Conservation (phyloP, 495 filamentous ascomycete species). For the Clavariopsis aquatica region DNA sequence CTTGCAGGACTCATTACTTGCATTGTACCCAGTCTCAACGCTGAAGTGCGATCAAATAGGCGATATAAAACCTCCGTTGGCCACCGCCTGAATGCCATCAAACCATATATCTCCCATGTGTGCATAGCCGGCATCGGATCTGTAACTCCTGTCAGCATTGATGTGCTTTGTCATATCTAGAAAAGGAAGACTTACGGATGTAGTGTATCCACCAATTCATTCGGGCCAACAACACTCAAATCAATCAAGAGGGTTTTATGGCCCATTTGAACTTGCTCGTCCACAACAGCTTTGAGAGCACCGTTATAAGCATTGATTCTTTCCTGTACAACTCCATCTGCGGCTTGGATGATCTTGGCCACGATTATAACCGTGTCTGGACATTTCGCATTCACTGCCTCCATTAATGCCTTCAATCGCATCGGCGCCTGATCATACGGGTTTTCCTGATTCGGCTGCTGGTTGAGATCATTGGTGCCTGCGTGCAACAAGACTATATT, state of each 20-base stretch:
- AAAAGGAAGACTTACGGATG: constrained; percentile 26
- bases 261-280: constrained; percentile 5
- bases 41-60: not conserved
- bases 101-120: constrained; percentile 33
- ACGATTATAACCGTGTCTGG: constrained; percentile 23
- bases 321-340: not conserved
- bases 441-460: not conserved
- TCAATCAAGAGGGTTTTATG: constrained; percentile 24
- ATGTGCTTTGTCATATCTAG: no score
- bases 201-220: constrained; percentile 24
- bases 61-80: constrained; percentile 5
- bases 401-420: constrained; percentile 14
- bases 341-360: constrained; percentile 25
- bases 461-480: constrained; percentile 27
- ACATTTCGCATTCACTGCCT: not conserved
- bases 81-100: constrained; percentile 5
- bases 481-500: constrained; percentile 26
- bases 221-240: constrained; percentile 2
- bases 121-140: constrained; percentile 18
- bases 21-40: no score
- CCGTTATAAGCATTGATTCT: constrained; percentile 24
- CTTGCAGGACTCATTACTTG: no score
- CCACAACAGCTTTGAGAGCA: constrained; percentile 16
- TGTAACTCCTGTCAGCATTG: constrained; percentile 6
- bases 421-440: constrained; percentile 12